Percentiles rank a stretch among this genome's conserved stretches.
Evolutionary conservation across 495 filamentous ascomycete species (phyloP).

Genomic region (Penicillium cosmopolitanum): DNA sequence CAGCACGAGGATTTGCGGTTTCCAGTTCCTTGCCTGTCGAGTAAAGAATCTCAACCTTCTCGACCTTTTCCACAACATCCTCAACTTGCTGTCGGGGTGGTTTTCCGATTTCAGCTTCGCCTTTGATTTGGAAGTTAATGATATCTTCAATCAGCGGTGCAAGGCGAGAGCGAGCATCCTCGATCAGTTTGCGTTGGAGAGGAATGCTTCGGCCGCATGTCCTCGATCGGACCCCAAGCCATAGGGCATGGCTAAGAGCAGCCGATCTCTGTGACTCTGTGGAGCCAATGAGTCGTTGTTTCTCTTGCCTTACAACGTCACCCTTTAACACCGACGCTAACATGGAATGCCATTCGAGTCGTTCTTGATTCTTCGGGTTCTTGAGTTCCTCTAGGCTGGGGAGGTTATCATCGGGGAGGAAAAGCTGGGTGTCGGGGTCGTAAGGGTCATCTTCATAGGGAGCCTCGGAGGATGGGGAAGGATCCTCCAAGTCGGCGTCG

Average conservation of each 20-base stretch:
- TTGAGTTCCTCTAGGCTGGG: slow-evolving; percentile 87
- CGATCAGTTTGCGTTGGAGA: slow-evolving; percentile 79
- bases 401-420: slow-evolving; percentile 82
- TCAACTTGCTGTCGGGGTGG: slow-evolving; percentile 82
- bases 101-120: slow-evolving; percentile 89
- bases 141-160: slow-evolving; percentile 80
- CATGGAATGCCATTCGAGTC: slow-evolving; percentile 98
- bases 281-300: slow-evolving; percentile 87
- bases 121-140: slow-evolving; percentile 90
- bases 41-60: slow-evolving; percentile 81
- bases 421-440: slow-evolving; percentile 91
- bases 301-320: slow-evolving; percentile 97
- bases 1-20: slow-evolving; percentile 68
- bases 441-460: slow-evolving; percentile 82
- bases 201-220: slow-evolving; percentile 81
- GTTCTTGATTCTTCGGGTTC: slow-evolving; percentile 84
- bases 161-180: slow-evolving; percentile 72
- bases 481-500: slow-evolving; percentile 88
- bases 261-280: slow-evolving; percentile 74
- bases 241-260: slow-evolving; percentile 79
- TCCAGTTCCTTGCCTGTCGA: slow-evolving; percentile 77
- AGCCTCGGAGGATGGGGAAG: slow-evolving; percentile 81
- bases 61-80: slow-evolving; percentile 85
- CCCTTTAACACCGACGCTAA: slow-evolving; percentile 92
- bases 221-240: slow-evolving; percentile 83